A percentile compares a stretch with the other conserved stretches of the same genome.
Conservation (phyloP, 225 moss, liverwort and hornwort species). For the Lunularia cruciata region DNA sequence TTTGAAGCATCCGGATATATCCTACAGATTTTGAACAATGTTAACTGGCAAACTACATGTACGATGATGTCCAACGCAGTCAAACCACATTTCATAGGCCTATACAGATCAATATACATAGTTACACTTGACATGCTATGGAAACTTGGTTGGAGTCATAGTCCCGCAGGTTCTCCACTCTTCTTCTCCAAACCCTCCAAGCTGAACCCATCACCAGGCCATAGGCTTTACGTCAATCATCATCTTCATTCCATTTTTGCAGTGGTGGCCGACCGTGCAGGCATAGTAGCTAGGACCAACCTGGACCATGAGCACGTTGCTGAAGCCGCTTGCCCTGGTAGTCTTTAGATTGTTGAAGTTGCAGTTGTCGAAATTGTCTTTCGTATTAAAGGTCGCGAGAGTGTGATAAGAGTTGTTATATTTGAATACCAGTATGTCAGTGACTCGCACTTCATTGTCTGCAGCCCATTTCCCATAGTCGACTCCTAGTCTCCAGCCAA, state of each 20-base stretch:
- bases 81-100: no score
- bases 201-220: no score
- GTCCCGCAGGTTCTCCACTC: no score
- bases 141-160: no score
- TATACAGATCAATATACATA: no score
- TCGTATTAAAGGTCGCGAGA: background rate
- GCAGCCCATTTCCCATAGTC: background rate
- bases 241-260: background rate
- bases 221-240: background rate
- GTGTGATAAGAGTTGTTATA: background rate
- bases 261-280: background rate
- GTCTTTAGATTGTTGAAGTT: background rate
- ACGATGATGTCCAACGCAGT: no score
- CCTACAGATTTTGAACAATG: no score
- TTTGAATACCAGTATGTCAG: background rate
- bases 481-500: background rate
- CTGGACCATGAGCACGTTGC: background rate
- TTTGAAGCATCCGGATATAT: no score
- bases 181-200: no score
- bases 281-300: background rate
- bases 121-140: no score
- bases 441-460: background rate
- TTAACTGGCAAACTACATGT: no score
- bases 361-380: background rate
- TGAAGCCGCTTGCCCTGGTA: background rate